A percentile compares a stretch with the other conserved stretches of the same genome.
These are phyloP conservation scores for Cystofilobasidium bisporidii DNA, from an alignment of 768 basidiomycete genomes.

Conservation along the genomic window DNA sequence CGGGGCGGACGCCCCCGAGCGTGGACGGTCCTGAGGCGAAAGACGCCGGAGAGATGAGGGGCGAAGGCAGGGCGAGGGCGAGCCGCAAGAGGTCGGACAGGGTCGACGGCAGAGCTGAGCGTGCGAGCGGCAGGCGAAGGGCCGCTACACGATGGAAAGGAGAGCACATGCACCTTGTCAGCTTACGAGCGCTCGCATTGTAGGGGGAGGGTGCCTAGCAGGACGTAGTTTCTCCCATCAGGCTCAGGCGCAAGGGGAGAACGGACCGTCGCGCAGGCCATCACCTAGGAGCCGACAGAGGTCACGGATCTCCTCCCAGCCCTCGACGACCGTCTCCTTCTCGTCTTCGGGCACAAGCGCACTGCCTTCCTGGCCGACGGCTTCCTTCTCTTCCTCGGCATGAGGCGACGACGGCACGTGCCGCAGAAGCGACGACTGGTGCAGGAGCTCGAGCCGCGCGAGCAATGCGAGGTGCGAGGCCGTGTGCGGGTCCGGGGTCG, in stretches of 20 bases:
- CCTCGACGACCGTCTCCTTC: slow-evolving; percentile 9
- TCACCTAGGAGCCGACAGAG: slow-evolving; percentile 11
- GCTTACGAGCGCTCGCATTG: background rate
- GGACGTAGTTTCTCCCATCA: too few relatives aligned
- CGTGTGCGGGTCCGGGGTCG: background rate
- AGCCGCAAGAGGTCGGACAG: slow-evolving; percentile 20
- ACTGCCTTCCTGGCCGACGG: background rate
- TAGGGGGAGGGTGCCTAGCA: background rate
- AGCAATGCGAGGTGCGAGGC: slow-evolving; percentile 26
- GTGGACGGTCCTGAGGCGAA: background rate
- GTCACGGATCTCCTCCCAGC: slow-evolving; percentile 12
- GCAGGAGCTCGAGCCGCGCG: slow-evolving; percentile 22
- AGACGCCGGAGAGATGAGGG: background rate
- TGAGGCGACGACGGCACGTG: background rate
- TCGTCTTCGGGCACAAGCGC: background rate
- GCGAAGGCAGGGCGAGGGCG: slow-evolving; percentile 5
- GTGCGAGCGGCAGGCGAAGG: slow-evolving; percentile 19
- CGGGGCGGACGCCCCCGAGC: background rate
- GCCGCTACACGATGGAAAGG: background rate
- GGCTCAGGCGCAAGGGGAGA: background rate
- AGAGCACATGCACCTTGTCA: background rate
- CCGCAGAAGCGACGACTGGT: slow-evolving; percentile 11
- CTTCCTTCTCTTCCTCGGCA: background rate
- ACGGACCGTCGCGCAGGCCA: slow-evolving; percentile 23
- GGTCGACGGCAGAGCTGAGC: slow-evolving; percentile 9